These are phyloP conservation scores for Lachancea kluyveri DNA, from an alignment of 805 yeast genomes.

Conservation along the genomic window DNA sequence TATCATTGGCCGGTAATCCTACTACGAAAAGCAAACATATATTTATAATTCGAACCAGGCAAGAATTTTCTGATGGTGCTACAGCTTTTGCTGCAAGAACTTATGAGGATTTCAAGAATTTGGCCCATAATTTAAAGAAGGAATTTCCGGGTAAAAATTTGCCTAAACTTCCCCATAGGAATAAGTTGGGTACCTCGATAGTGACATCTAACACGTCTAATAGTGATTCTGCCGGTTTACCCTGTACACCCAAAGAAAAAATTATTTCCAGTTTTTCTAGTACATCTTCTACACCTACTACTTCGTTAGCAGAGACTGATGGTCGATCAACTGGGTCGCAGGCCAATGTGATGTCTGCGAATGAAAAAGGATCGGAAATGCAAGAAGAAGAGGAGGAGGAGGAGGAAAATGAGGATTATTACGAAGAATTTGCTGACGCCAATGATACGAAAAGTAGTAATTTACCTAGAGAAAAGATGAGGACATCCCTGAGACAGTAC, in stretches of 20 bases:
- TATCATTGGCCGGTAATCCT: conserved; percentile 16
- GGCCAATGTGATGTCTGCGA: background rate
- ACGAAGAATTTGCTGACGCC: conserved; percentile 24
- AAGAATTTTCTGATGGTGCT: conserved; percentile 27
- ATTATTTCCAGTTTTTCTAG: conserved; percentile 12
- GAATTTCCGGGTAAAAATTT: conserved; percentile 66
- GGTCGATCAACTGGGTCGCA: background rate
- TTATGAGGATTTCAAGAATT: conserved; percentile 59
- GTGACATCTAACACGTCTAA: conserved; percentile 8
- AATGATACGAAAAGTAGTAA: conserved; percentile 17
- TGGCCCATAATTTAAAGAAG: conserved; percentile 47
- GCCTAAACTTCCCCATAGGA: conserved; percentile 53
- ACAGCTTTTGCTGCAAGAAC: conserved; percentile 49
- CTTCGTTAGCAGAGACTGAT: background rate
- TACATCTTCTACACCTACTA: conserved; percentile 7
- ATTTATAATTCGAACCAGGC: conserved; percentile 44
- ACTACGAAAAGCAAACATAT: conserved; percentile 24
- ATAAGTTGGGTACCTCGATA: conserved; percentile 33
- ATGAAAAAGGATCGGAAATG: background rate
- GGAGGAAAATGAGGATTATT: conserved; percentile 8
- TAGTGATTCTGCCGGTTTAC: conserved; percentile 1
- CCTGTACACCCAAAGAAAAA: conserved; percentile 16
- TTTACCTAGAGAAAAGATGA: conserved; percentile 65
- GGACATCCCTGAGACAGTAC: conserved; percentile 75
- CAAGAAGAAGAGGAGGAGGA: conserved; percentile 8